phyloP scores from a whole-genome alignment of 2,329 filamentous ascomycete genomes.

The Diaporthe sp. region DNA sequence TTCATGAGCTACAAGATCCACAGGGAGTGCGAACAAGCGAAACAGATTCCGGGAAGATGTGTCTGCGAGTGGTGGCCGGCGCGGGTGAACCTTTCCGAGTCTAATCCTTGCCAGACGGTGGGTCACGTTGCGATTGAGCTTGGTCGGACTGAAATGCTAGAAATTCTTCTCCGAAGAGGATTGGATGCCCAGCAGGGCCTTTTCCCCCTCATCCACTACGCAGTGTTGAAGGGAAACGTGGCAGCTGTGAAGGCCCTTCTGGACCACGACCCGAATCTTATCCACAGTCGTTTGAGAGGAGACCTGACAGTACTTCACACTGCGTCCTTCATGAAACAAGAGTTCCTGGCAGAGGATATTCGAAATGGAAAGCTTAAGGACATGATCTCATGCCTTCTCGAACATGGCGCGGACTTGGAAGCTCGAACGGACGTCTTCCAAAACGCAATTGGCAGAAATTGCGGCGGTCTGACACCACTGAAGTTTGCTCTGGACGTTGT shows the following conservation, averaged over 20 bases:
- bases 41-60: no score
- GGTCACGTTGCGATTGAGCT: not conserved
- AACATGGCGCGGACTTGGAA: not conserved
- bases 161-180: not conserved
- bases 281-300: accelerated
- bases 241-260: not conserved
- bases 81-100: no score
- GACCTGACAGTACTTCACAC: no score
- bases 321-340: not conserved
- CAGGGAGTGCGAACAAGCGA: no score
- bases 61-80: no score
- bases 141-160: not conserved
- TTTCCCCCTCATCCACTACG: not conserved
- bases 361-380: not conserved
- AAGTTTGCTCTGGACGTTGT: not conserved
- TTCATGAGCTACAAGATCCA: not conserved
- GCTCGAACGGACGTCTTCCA: not conserved
- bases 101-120: not conserved
- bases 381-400: not conserved
- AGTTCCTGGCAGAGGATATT: accelerated
- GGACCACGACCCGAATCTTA: not conserved
- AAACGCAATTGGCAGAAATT: no score
- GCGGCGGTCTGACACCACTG: not conserved
- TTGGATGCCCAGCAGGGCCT: not conserved
- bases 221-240: not conserved